Base-by-base conservation (phyloP, 371 early-diverging fungal species). In the Parasitella parasitica region DNA sequence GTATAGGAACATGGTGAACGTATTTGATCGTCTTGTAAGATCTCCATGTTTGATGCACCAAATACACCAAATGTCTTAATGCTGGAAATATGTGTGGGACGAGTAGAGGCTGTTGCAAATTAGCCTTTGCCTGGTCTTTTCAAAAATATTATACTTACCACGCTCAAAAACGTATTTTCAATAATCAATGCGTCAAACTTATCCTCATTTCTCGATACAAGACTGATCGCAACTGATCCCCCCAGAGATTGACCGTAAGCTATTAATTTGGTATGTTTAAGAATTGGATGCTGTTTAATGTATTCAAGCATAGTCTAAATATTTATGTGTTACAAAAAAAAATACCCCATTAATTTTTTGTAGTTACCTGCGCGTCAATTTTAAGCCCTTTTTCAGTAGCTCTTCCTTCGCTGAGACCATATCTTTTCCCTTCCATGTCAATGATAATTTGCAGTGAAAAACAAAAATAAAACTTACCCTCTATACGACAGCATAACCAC, bases 401-500 rank as follows among this genome's bases (percentile, higher is more conserved):
- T 48, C 72, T 78, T 4, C 97, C 97, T 65, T 94, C 92, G 53
- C 93, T 91, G 30, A 84, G 64, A 4, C 97, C 98, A 80, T 97
- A 97, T 15, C 91, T 91, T 69, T 16, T 20, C 13, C 30, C 3
- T 13, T 27, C 8, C 2, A 51, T 30, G 35, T 43, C 43, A 22
- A 43, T 22, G 18, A 11, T 43, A 11, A 6, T 18, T 22, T 15
- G 12, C 39, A 8, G 8, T n/a, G 6, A 6, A 20, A 43, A 20
- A 9, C 15, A 3, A 39, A 18, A 15, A 20, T 3, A 20, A 43
- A 20, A 9, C 18, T 72, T 83, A 90, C 89, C 98, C 97, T 67
- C 98, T 81, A 69, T 97, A 97, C n/a, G 95, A 95, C 18, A 97
- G 78, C 94, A 97, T 92, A 38, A 96, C 89, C 20, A 97, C 88